phyloP scores from a whole-genome alignment of 1,284 basidiomycete species.

The Rugosomyces carneus region DNA sequence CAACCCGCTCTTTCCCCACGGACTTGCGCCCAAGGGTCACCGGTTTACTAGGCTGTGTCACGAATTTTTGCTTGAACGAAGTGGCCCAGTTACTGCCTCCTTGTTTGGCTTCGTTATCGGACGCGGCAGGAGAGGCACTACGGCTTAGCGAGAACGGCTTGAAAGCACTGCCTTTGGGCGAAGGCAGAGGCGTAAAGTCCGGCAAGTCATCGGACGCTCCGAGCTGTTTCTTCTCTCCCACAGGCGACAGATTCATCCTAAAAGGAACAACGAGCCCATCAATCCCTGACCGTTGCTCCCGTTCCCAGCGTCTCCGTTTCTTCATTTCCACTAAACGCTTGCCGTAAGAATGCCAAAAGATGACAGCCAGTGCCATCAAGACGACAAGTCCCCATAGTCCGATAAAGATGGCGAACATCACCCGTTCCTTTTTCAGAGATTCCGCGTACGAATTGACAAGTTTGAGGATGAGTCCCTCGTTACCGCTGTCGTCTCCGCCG shows the following conservation, averaged over 20 bases:
- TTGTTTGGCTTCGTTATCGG: slow-evolving; percentile 20
- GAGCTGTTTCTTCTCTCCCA: slow-evolving; percentile 20
- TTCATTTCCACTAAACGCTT: slow-evolving; percentile 39
- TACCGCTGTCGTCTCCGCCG: slow-evolving; percentile 49
- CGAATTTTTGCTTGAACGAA: slow-evolving; percentile 35
- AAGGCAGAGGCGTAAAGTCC: slow-evolving; percentile 47
- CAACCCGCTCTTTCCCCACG: slow-evolving; percentile 25
- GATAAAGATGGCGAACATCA: slow-evolving; percentile 81
- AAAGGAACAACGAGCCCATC: slow-evolving; percentile 40
- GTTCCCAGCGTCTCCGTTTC: slow-evolving; percentile 43
- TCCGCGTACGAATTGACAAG: slow-evolving; percentile 70
- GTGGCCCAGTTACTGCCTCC: slow-evolving; percentile 46
- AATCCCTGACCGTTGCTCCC: slow-evolving; percentile 43
- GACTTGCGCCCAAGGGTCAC: slow-evolving; percentile 37
- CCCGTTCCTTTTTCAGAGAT: slow-evolving; percentile 71
- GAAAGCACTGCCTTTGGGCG: slow-evolving; percentile 33
- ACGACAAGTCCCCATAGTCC: slow-evolving; percentile 75
- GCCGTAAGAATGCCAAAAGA: slow-evolving; percentile 64
- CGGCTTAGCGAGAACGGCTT: slow-evolving; percentile 32
- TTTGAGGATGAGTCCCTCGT: slow-evolving; percentile 65
- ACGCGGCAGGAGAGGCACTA: slow-evolving; percentile 22
- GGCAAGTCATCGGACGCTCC: slow-evolving; percentile 26
- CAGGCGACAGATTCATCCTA: slow-evolving; percentile 18
- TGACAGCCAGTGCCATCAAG: slow-evolving; percentile 59
- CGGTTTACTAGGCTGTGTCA: slow-evolving; percentile 31